A percentile compares a stretch with the other conserved stretches of the same genome.
These are phyloP conservation scores for Aspergillus ellipticus DNA, from an alignment of 495 filamentous ascomycete species.

Conservation along the genomic window DNA sequence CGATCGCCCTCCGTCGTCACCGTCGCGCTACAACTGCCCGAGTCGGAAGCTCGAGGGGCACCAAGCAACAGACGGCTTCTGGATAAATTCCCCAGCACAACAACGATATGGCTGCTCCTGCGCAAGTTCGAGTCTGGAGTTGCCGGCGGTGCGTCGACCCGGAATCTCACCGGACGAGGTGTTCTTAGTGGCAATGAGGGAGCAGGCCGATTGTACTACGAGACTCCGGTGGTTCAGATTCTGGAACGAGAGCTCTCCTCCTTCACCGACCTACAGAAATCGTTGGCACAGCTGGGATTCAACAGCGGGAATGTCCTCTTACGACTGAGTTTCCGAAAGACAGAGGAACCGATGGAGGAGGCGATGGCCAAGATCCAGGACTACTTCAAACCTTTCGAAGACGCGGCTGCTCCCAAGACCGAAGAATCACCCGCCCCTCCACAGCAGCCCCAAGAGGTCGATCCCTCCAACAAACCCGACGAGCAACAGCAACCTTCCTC, in stretches of 20 bases:
- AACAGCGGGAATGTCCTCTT: slow-evolving; percentile 78
- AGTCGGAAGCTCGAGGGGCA: slow-evolving; percentile 54
- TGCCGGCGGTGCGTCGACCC: slow-evolving; percentile 48
- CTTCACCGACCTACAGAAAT: slow-evolving; percentile 82
- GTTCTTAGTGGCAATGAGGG: slow-evolving; percentile 54
- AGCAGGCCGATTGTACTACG: slow-evolving; percentile 79
- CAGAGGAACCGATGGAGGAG: slow-evolving; percentile 74
- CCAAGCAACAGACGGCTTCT: slow-evolving; percentile 57
- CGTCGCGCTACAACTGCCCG: slow-evolving; percentile 77
- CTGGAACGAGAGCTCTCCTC: slow-evolving; percentile 71
- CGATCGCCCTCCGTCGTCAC: slow-evolving; percentile 78
- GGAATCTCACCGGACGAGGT: slow-evolving; percentile 77
- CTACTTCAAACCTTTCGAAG: slow-evolving; percentile 56
- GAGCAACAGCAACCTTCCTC: slow-evolving; percentile 2
- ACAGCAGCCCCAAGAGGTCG: slow-evolving; percentile 11
- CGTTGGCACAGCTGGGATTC: slow-evolving; percentile 78
- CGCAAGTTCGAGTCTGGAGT: slow-evolving; percentile 78
- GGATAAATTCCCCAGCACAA: slow-evolving; percentile 80
- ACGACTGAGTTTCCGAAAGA: slow-evolving; percentile 68
- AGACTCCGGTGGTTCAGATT: slow-evolving; percentile 78
- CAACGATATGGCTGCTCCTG: slow-evolving; percentile 80
- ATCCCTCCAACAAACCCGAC: slow-evolving; percentile 17
- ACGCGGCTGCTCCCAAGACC: slow-evolving; percentile 18
- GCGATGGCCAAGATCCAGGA: slow-evolving; percentile 76
- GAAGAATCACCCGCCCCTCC: slow-evolving; percentile 12